Evolutionary conservation across 331 rosid genomes (phyloP), one percentile per base, ranked within the genome.

Genomic region (Ulmus americana): DNA sequence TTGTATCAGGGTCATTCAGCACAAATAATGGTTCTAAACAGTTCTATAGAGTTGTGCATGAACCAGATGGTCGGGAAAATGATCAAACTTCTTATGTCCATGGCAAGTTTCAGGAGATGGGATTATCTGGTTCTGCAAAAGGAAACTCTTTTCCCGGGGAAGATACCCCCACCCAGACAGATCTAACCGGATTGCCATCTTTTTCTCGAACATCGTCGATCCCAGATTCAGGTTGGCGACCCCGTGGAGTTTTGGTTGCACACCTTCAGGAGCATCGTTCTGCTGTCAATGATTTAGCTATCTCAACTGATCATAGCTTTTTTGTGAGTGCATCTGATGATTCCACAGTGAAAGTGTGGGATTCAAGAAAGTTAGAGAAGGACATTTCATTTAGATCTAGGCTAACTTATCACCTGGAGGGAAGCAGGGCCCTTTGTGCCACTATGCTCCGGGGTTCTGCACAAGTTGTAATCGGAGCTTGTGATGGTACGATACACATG

Each of bases 191-290:
- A 79, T 68, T 80, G 77, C 84, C 87, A 35, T 69, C 95, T 67
- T 79, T 84, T 74, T 52, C 86, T 63, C 84, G 88, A 70, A 65
- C 88, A 43, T 70, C 87, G 49, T 74, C 95, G 44, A 67, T 85
- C 69, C 81, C 91, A 47, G 97, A 92, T 74, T 87, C 95, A 46
- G 98, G 97, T 61, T 92, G 98, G 97, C 85, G 90, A 76, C 98
- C 98, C 3, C 91, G 88, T 41, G 97, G 98, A 46, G 95, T 92
- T 62, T 76, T 92, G 82, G 94, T 89, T 79, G 98, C 95, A 20
- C 98, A 92, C 78, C 95, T 92, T 62, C 98, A 92, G 79, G 98
- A 92, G 85, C 98, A 92, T 62, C 91, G 85, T 39, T 85, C 98
- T 45, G 90, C 95, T 9, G 95, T 92, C 64, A 89, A 86, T 74